Percentiles rank a stretch among this genome's conserved stretches.
phyloP scores from a whole-genome alignment of 2,329 filamentous ascomycete genomes.

The Pyrenochaeta sp. region DNA sequence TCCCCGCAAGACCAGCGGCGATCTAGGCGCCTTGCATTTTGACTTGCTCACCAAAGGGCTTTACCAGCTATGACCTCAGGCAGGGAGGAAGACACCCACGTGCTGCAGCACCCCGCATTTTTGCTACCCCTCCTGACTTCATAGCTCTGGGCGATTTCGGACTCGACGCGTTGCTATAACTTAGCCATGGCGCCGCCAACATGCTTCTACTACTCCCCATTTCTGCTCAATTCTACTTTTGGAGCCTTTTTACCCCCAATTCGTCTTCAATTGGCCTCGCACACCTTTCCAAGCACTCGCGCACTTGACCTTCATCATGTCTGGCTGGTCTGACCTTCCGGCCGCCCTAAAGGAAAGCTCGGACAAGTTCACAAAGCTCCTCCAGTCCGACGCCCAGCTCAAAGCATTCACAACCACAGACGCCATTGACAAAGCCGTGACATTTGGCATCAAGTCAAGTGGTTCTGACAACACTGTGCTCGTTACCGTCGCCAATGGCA shows the following conservation, averaged over 20 bases:
- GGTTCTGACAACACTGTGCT: slow-evolving; percentile 45
- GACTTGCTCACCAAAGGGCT: slow-evolving; percentile 8
- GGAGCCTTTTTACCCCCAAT: neutral
- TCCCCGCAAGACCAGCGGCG: slow-evolving; percentile 8
- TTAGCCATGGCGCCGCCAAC: slow-evolving; percentile 7
- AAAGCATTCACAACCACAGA: slow-evolving; percentile 47
- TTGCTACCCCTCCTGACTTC: slow-evolving; percentile 38
- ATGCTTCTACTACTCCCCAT: neutral
- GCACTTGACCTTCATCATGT: slow-evolving; percentile 24
- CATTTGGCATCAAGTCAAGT: slow-evolving; percentile 48
- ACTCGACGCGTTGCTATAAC: slow-evolving; percentile 18
- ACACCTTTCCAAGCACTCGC: neutral
- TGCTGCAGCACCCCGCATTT: slow-evolving; percentile 37
- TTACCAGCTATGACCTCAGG: slow-evolving; percentile 14
- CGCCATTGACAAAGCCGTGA: slow-evolving; percentile 43
- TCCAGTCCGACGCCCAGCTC: slow-evolving; percentile 44
- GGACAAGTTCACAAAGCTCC: slow-evolving; percentile 41
- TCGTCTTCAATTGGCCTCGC: neutral
- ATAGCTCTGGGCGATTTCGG: slow-evolving; percentile 19
- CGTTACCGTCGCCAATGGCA: slow-evolving; percentile 43
- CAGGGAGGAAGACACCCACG: slow-evolving; percentile 31
- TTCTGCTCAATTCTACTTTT: neutral
- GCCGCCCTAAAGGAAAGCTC: slow-evolving; percentile 41
- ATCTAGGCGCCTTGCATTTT: slow-evolving; percentile 12
- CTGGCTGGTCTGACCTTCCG: slow-evolving; percentile 46